Percentiles rank a stretch among this genome's conserved stretches.
These are phyloP conservation scores for Stachybotrys chartarum DNA, from an alignment of 2,329 filamentous ascomycete species.

Conservation along the genomic window DNA sequence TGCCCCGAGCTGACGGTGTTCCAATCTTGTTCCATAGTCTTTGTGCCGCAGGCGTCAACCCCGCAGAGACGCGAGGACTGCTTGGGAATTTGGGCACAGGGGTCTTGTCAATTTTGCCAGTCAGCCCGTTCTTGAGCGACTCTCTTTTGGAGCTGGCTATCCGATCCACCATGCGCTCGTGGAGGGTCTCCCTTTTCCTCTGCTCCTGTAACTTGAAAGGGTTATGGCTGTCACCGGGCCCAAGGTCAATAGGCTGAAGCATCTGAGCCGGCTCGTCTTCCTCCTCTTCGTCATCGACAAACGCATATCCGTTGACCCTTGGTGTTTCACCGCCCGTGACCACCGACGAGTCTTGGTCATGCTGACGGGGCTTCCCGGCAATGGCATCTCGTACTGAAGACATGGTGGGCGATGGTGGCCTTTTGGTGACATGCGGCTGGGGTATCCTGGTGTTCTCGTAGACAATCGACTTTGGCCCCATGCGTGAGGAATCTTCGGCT, in stretches of 20 bases:
- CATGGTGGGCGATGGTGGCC: constrained; percentile 72
- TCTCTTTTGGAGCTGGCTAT: constrained; percentile 66
- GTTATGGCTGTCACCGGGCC: constrained; percentile 56
- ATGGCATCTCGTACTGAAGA: constrained; percentile 82
- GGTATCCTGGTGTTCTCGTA: constrained; percentile 81
- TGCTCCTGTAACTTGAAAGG: constrained; percentile 75
- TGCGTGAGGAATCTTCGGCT: constrained; percentile 63
- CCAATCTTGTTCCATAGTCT: constrained; percentile 58
- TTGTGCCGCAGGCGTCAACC: constrained; percentile 68
- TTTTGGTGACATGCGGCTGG: constrained; percentile 30
- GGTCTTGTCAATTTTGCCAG: constrained; percentile 49
- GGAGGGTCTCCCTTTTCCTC: constrained; percentile 70
- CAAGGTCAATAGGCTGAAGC: constrained; percentile 45
- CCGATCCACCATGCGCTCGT: constrained; percentile 79
- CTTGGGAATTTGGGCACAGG: constrained; percentile 66
- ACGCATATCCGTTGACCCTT: constrained; percentile 85
- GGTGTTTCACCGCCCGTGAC: constrained; percentile 66
- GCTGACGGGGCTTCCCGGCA: constrained; percentile 58
- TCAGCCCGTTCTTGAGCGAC: constrained; percentile 50
- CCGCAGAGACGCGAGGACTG: constrained; percentile 48
- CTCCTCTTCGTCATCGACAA: constrained; percentile 66
- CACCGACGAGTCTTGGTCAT: constrained; percentile 53
- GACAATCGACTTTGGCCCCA: constrained; percentile 68
- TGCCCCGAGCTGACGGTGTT: constrained; percentile 29
- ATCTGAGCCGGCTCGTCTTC: constrained; percentile 18